Base-by-base conservation (phyloP, 306 rosid species). In the Pyrus betulifolia region DNA sequence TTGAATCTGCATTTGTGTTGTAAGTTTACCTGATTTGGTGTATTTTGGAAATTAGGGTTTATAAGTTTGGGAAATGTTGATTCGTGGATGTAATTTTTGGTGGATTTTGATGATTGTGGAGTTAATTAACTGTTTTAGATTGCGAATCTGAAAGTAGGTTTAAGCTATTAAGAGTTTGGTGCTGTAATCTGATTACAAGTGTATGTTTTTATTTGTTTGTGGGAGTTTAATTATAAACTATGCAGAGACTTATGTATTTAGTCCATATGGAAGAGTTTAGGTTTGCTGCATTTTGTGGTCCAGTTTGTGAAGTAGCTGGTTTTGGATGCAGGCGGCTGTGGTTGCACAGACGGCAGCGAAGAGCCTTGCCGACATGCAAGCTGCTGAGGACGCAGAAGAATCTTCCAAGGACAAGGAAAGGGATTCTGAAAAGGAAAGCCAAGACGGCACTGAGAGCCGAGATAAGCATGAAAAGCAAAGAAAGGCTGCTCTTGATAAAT, bases 321-420 rank as follows among this genome's bases (percentile, higher is more conserved):
- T 88, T 51, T 40, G 76, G 74, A 75, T 77, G 80, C 91, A 96
- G 99, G 99, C 99, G 60, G 87, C 97, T 78, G 91, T 77, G 45
- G 97, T 80, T 72, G 97, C 98, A 63, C 75, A 95, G 89, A 89
- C 96, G 1, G 98, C 97, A 15, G 90, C 97, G 2, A 94, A 90
- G 86, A 89, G 93, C 89, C 69, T 95, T 65, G 83, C 85, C 0
- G 93, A 92, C 83, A 75, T 92, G 86, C 87, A 91, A 80, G 67
- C 72, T 69, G 82, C 69, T 19, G 93, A 85, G 79, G 90, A 86
- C 67, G 82, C 88, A 0, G 92, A 92, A 66, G 92, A 92, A 67
- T 70, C 86, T 77, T 83, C 85, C 46, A 85, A 85, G 82, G 90
- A 88, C 81, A 83, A 59, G 64, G 90, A 83, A 80, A 88, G 58